Base-by-base conservation (phyloP, 768 basidiomycete genomes). In the Sporobolomyces roseus region DNA sequence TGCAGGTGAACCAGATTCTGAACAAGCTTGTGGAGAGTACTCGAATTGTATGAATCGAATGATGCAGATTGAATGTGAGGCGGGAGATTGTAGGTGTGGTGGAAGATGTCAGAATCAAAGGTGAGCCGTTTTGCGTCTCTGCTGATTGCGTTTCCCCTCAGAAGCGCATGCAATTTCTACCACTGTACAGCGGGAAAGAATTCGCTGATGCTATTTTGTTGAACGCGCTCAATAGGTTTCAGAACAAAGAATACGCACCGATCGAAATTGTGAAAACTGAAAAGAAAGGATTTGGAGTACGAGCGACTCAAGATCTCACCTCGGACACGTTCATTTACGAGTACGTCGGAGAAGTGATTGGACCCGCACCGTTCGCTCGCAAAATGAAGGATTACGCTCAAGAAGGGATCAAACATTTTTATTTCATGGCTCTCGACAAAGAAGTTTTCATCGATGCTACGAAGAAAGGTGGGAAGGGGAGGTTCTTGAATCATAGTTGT, bases 401-500 rank as follows among this genome's bases (percentile, higher is more conserved):
- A 49, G 91, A 96, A 77, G 94, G 94, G 23, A 92, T 97, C 72
- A 83, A 85, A 60, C 96, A 98, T 78, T 99, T 98, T 75, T 99
- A 98, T 81, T 99, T 99, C 78, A 99, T 98, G 96, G 93, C 94
- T 89, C 79, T 99, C 65, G 96, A 99, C 80, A 92, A 90, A 77
- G 93, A 94, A 74, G 93, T 98, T 93, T 99, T 90, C 79, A 93
- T 99, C 76, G 96, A 99, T 78, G 96, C 96, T 1, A 98, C 96
- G 2, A 97, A 96, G 78, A 87, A 86, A 73, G 96, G 96, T 17
- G 93, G 93, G 1, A 93, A 94, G 58, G 96, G 93, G 2, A 88
- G 96, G 23, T 99, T 99, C 77, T 90, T 92, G 23, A 99, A 99
- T 78, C 96, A 99, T 80, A 93, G 91, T 72, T 99, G 96, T 77